These are phyloP conservation scores for Apiotrichum brassicae DNA, from an alignment of 1,284 basidiomycete genomes.

Conservation along the genomic window DNA sequence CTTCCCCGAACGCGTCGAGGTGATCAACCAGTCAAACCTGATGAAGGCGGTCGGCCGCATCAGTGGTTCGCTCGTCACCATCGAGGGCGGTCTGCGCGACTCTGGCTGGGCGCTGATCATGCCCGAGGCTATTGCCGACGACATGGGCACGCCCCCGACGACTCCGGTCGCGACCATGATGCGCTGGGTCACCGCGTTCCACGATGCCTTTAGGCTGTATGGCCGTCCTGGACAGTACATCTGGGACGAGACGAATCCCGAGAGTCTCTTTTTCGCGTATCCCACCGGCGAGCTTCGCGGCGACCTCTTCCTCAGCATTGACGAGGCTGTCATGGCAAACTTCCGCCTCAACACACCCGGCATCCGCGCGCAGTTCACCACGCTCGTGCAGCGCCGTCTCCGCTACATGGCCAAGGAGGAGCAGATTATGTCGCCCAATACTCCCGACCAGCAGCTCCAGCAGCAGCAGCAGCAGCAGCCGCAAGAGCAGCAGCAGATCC, in stretches of 20 bases:
- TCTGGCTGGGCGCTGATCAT: slow-evolving; percentile 83
- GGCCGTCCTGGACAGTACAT: slow-evolving; percentile 71
- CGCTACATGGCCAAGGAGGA: neutral
- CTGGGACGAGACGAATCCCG: slow-evolving; percentile 74
- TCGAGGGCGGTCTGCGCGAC: slow-evolving; percentile 49
- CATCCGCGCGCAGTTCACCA: slow-evolving; percentile 59
- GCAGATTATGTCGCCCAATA: neutral
- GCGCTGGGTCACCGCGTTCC: slow-evolving; percentile 82
- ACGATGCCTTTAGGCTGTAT: slow-evolving; percentile 80
- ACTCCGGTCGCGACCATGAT: slow-evolving; percentile 69
- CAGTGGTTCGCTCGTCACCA: slow-evolving; percentile 62
- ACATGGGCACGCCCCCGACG: slow-evolving; percentile 11
- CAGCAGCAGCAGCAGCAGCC: neutral
- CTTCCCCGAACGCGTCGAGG: slow-evolving; percentile 88
- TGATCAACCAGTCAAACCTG: slow-evolving; percentile 77
- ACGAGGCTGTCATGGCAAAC: slow-evolving; percentile 70
- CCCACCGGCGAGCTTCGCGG: slow-evolving; percentile 34
- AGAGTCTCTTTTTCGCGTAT: slow-evolving; percentile 44
- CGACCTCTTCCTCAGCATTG: slow-evolving; percentile 79
- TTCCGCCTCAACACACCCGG: slow-evolving; percentile 61
- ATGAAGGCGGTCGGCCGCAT: slow-evolving; percentile 80
- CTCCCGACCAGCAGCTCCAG: neutral
- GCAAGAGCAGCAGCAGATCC: neutral
- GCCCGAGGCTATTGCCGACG: slow-evolving; percentile 61
- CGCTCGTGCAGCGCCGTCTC: slow-evolving; percentile 64